Evolutionary conservation across 768 basidiomycete species (phyloP), one percentile per base, ranked within the genome.

Genomic region (Pleurotus tuoliensis): DNA sequence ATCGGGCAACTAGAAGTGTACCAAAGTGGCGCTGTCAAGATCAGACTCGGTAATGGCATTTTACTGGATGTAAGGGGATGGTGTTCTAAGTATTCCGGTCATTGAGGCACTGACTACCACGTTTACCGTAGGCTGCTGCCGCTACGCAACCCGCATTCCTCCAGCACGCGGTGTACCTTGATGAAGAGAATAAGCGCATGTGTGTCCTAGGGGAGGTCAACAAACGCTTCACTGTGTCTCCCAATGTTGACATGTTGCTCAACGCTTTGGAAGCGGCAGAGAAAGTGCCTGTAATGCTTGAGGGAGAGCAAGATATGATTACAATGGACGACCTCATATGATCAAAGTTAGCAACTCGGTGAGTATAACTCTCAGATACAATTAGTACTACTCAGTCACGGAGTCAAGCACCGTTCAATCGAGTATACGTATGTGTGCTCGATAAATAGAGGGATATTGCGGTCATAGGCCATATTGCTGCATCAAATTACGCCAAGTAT

Each of bases 1-100:
- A 87, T 95, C 45, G 94, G 94, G 13, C 86, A 84, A 59, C 75
- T 97, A 41, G 92, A 94, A 63, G 78, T 96, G 1, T 92, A 94
- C 69, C 82, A 81, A 53, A 94, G 88, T 62, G 94, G 94, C 5
- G 78, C 82, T 8, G 88, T 94, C 56, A 95, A 92, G 71, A 90
- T 97, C 77, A 86, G 90, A 18, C 71, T 97, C 22, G 79, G 78
- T 3, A 87, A 94, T 59, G 90, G 83, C 34, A 92, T 94, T 38
- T 72, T 96, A 11, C 75, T 96, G 66, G 88, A 95, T 66, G 94
- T 94, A 68, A 60, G 85, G 73, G 15, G 24, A 39, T 41, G 11
- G 15, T 11, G 25, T 47, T 38, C 55, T 39, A 4, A 20, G 30
- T 15, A 57, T 59, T 37, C 59, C 40, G 40, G 55, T 34, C 30